A percentile compares a stretch with the other conserved stretches of the same genome.
Conservation (phyloP, 2,329 filamentous ascomycete species). For the Ascochyta lentis region DNA sequence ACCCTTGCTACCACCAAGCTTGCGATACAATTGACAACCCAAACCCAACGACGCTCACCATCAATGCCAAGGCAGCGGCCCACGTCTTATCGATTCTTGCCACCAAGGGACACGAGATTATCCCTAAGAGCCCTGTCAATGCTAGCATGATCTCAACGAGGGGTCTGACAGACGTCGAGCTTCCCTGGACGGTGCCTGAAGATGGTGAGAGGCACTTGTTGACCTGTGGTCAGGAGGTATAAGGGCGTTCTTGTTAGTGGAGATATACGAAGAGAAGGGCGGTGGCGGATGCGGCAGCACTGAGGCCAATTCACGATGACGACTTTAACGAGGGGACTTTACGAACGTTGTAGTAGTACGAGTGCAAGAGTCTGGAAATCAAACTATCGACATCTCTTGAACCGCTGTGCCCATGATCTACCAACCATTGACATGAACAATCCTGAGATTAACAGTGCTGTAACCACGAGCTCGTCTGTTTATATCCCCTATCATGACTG, state of each 20-base stretch:
- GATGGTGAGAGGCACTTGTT: constrained; percentile 40
- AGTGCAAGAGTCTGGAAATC: background rate
- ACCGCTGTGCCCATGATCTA: background rate
- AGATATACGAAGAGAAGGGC: background rate
- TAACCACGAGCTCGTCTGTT: too few relatives aligned
- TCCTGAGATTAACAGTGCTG: too few relatives aligned
- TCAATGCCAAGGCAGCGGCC: constrained; percentile 49
- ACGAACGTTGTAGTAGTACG: constrained; percentile 1
- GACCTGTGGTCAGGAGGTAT: constrained; percentile 44
- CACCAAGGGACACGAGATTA: constrained; percentile 39
- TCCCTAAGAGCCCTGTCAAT: constrained; percentile 45
- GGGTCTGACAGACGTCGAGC: constrained; percentile 37
- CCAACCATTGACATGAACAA: too few relatives aligned
- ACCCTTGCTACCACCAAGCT: constrained; percentile 50
- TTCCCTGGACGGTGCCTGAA: constrained; percentile 38
- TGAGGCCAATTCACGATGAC: background rate
- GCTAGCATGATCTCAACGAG: constrained; percentile 37
- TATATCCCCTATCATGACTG: too few relatives aligned
- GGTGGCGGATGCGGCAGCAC: background rate
- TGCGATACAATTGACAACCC: constrained; percentile 51
- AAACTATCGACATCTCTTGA: background rate
- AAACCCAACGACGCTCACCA: constrained; percentile 43
- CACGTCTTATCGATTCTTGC: constrained; percentile 46
- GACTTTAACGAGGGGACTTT: background rate
- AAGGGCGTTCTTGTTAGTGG: background rate